Base-by-base conservation (phyloP, 169 alveolate species). In the Plasmodium coatneyi region DNA sequence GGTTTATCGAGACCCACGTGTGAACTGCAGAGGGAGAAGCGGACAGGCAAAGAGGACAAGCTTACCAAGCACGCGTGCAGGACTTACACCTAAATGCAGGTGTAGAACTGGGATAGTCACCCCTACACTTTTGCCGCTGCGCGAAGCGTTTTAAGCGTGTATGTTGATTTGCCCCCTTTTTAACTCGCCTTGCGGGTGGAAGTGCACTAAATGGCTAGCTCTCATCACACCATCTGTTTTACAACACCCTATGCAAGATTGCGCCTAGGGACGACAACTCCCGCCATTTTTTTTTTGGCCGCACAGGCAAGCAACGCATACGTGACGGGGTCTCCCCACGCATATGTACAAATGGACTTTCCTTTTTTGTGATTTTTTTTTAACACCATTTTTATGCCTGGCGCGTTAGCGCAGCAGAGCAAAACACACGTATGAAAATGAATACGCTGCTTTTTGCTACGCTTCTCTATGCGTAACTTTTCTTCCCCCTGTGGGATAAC, bases 1-100 rank as follows among this genome's bases (percentile, higher is more conserved):
- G 56, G 28, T 43, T 89, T 14, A 79, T 89, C 10, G 84, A 70
- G 22, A 79, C 66, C 46, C 52, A 89, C 76, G 94, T 89, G 28
- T 89, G 41, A 76, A 60, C 12, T 19, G 72, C 10, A 28, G 4
- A n/a, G 39, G 36, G 41, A 0, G 36, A 1, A 66, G 36, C 5
- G 16, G 76, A 25, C 41, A 12, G 34, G 32, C 0, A 14, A n/a
- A 66, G 76, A 12, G 10, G 19, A 46, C 19, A 46, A 14, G 56
- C 56, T 46, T 5, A 46, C n/a, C 56, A 46, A 46, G 19, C 19
- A 4, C 4, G 56, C 19, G 16, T 6, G n/a, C 16, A 43, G n/a
- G 54, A 43, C 54, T 43, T 16, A 16, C 54, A 9, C 54, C 54
- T 2, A 10, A 43, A 1, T 43, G 54, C 54, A 43, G 54, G n/a